These are phyloP conservation scores for Gossypium arboreum DNA, from an alignment of 345 rosid genomes.

Conservation along the genomic window DNA sequence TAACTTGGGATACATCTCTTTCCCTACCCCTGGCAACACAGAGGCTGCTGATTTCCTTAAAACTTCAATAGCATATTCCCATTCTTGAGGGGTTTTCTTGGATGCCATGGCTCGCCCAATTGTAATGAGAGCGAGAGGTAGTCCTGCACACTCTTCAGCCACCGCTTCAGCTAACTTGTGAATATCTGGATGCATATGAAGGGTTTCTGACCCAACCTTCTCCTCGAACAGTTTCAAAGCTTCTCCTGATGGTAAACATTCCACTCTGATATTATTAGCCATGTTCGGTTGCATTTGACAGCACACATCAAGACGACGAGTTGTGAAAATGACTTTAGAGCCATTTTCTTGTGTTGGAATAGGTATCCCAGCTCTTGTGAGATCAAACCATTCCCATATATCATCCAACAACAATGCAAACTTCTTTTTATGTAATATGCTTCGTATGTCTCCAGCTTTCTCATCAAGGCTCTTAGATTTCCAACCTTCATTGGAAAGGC, in stretches of 20 bases:
- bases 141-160: constrained; percentile 10
- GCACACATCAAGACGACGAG: background rate
- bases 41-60: background rate
- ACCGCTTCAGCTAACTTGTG: background rate
- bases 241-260: background rate
- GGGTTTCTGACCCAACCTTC: background rate
- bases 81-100: background rate
- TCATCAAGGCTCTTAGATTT: background rate
- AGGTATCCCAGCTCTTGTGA: constrained; percentile 9
- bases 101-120: constrained; percentile 13
- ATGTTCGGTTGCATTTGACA: background rate
- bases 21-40: background rate
- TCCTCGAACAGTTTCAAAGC: background rate
- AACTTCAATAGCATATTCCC: background rate
- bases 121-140: constrained; percentile 26
- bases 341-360: constrained; percentile 1
- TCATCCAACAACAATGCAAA: constrained; percentile 26
- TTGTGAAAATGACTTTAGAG: background rate
- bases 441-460: constrained; percentile 4
- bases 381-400: constrained; percentile 17
- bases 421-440: background rate
- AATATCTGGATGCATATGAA: background rate
- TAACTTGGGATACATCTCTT: background rate
- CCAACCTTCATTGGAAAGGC: background rate
- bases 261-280: background rate